Conservation (phyloP, 495 filamentous ascomycete species). For the Xylaria grammica region DNA sequence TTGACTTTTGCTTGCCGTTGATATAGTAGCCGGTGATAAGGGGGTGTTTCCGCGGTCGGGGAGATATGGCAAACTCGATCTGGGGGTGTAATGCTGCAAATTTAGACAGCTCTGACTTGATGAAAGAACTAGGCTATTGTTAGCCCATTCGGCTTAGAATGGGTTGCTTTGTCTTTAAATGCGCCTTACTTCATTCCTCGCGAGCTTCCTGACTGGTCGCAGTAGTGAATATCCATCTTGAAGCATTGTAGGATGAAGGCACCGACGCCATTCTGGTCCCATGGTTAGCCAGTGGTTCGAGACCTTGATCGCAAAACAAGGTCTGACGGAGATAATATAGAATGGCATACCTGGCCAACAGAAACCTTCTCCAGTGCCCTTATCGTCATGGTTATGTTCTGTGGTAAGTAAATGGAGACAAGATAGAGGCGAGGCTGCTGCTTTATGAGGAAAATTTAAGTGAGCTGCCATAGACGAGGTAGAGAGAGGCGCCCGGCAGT, state of each 20-base stretch:
- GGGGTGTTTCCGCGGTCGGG: conserved; percentile 84
- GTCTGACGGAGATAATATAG: neutral
- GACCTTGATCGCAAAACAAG: neutral
- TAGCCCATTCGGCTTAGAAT: neutral
- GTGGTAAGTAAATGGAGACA: neutral
- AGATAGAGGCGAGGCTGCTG: neutral
- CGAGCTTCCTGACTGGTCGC: conserved; percentile 91
- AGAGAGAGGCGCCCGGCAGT: neutral
- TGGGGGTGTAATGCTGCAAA: conserved; percentile 85
- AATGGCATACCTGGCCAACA: conserved; percentile 60
- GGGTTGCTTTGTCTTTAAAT: conserved; percentile 5
- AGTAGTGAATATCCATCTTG: conserved; percentile 93
- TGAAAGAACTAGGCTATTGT: conserved; percentile 66
- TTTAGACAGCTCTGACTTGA: conserved; percentile 71
- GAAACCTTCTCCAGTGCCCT: conserved; percentile 63
- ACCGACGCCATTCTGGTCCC: conserved; percentile 84
- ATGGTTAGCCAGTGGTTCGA: conserved; percentile 13
- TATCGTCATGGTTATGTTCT: conserved; percentile 66
- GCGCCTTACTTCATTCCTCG: conserved; percentile 88
- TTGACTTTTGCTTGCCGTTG: conserved; percentile 83
- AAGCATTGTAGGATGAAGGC: conserved; percentile 98
- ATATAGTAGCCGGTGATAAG: conserved; percentile 85
- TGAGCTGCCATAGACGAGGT: neutral
- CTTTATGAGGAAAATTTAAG: conserved; percentile 12
- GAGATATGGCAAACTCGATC: conserved; percentile 89